phyloP scores from a whole-genome alignment of 2,329 filamentous ascomycete species.

The Colletotrichum acutatum region DNA sequence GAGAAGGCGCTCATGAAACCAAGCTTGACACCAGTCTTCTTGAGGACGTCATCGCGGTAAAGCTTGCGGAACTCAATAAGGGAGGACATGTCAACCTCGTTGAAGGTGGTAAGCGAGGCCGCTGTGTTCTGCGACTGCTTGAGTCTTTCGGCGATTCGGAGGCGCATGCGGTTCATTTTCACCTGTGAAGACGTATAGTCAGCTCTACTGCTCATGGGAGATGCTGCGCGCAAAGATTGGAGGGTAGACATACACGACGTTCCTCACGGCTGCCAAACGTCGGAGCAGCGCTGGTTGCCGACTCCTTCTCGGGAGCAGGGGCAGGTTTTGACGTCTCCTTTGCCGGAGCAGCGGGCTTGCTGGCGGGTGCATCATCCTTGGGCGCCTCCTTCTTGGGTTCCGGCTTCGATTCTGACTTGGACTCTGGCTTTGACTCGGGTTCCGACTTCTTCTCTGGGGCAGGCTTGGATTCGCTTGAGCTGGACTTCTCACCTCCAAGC shows the following conservation, averaged over 20 bases:
- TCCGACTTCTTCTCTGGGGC: conserved; percentile 28
- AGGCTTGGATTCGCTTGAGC: conserved; percentile 36
- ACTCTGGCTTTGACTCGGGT: conserved; percentile 34
- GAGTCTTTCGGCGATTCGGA: conserved; percentile 94
- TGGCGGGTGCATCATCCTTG: conserved; percentile 44
- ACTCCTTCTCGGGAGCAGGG: conserved; percentile 39
- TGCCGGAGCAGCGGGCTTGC: conserved; percentile 35
- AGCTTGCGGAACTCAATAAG: conserved; percentile 97
- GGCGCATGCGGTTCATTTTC: conserved; percentile 99
- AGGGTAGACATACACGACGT: conserved; percentile 74
- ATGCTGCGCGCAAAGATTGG: background rate
- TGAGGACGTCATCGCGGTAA: conserved; percentile 96
- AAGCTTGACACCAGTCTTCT: conserved; percentile 96
- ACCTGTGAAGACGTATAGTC: conserved; percentile 64
- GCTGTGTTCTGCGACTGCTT: conserved; percentile 99
- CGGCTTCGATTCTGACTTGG: conserved; percentile 51
- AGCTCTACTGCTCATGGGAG: background rate
- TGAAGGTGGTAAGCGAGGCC: conserved; percentile 96
- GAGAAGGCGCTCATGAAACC: conserved; percentile 99
- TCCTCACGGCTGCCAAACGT: conserved; percentile 83
- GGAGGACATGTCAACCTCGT: conserved; percentile 98
- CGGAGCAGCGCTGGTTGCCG: conserved; percentile 43
- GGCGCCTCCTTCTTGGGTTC: conserved; percentile 55
- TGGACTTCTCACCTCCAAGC: conserved; percentile 62
- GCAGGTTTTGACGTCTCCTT: conserved; percentile 40